These are phyloP conservation scores for Calonectria pseudoreteaudii DNA, from an alignment of 2,329 filamentous ascomycete species.

Conservation along the genomic window DNA sequence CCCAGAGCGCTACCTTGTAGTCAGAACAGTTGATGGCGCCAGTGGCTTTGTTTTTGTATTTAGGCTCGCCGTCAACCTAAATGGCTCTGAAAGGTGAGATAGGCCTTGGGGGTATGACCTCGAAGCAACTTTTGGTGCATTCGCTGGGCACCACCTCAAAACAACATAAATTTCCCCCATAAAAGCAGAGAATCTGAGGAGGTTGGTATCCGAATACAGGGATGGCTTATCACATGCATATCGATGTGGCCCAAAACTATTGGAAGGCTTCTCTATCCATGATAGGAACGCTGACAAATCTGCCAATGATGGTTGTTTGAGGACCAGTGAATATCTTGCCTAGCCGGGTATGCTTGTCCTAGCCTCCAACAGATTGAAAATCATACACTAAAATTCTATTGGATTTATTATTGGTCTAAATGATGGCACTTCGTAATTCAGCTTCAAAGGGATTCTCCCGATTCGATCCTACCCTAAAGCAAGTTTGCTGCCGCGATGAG, in stretches of 20 bases:
- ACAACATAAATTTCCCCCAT: background rate
- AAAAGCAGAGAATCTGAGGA: background rate
- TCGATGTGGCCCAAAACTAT: background rate
- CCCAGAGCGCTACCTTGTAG: background rate
- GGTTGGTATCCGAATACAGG: background rate
- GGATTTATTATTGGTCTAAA: background rate
- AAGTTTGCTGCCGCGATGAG: background rate
- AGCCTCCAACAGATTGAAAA: background rate
- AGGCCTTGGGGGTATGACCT: background rate
- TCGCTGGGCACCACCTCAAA: background rate
- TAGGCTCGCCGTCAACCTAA: background rate
- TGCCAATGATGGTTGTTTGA: background rate
- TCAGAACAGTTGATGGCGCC: background rate
- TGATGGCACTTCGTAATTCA: background rate
- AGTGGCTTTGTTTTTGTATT: too few species aligned
- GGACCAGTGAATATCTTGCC: background rate
- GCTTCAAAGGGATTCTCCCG: background rate
- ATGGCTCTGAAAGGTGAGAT: too few species aligned
- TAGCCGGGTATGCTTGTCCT: background rate
- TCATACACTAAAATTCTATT: background rate
- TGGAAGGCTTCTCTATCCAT: background rate
- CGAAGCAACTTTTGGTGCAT: background rate
- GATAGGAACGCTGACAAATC: slow-evolving; percentile 1
- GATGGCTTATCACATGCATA: background rate
- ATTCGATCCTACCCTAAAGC: background rate